Base-by-base conservation (phyloP, 1,139 yeast species). In the Geotrichum macrosporum region DNA sequence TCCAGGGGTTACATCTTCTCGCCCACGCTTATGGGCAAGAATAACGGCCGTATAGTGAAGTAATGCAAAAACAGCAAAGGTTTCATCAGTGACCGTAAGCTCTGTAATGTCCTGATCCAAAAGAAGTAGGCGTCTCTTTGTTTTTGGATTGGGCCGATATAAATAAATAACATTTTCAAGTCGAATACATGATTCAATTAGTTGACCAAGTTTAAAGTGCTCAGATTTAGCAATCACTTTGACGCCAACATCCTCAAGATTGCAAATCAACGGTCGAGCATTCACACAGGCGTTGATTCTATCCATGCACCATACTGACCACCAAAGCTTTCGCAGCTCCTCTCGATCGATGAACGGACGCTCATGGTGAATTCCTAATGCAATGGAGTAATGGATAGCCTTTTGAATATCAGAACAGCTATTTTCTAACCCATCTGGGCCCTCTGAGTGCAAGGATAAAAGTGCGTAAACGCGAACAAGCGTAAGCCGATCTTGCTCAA, bases 281-380 rank as follows among this genome's bases (percentile, higher is more conserved):
- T 69, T 69, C 19, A 66, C 66, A 45, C 70, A 60, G 4, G 70
- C 67, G 45, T 63, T 66, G 55, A 70, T 65, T 9, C 73, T 56
- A 50, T 71, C 75, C 57, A 70, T 55, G 32, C 72, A 61, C 61
- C 68, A 69, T 27, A 71, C 57, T 30, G 68, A 58, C 72, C 73
- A 69, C 73, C 74, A 71, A 22, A 71, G 56, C 39, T 61, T 62
- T 29, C 61, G 58, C 22, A 63, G 48, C 37, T 65, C 62, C 3
- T 60, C 57, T 44, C 61, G 62, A 46, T 65, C 67, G 16, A 59
- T 54, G 50, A 62, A 62, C 1, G 63, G 61, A 15, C 65, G 51
- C 40, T 64, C 63, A 52, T 68, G 70, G 50, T 71, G 75, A 22
- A 71, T 60, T 1, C 71, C 72, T 29, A 70, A 54, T 3, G 71